These are phyloP conservation scores for Tolypocladium inflatum DNA, from an alignment of 2,329 filamentous ascomycete species.

Conservation along the genomic window DNA sequence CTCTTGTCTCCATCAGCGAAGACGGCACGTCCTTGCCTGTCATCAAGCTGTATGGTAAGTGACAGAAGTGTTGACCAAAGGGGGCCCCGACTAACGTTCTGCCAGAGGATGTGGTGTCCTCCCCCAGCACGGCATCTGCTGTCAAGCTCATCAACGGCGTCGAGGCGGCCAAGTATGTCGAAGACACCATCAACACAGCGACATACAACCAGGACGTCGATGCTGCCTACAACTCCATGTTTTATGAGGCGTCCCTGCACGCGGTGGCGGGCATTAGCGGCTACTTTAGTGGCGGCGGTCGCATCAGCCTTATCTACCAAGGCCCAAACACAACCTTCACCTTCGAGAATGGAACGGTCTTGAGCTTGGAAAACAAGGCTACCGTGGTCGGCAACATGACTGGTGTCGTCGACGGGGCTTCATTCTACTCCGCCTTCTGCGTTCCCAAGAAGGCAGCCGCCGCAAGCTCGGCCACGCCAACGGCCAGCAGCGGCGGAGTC, in stretches of 20 bases:
- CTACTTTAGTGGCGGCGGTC: constrained; percentile 21
- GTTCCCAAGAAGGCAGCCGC: constrained; percentile 4
- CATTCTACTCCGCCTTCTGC: constrained; percentile 25
- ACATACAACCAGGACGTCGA: constrained; percentile 15
- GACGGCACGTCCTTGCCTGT: constrained; percentile 13
- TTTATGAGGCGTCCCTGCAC: constrained; percentile 15
- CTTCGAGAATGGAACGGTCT: constrained; percentile 25
- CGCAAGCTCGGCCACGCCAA: neutral
- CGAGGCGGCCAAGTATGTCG: constrained; percentile 12
- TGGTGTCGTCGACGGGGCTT: constrained; percentile 19
- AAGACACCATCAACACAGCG: constrained; percentile 9
- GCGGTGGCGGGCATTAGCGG: constrained; percentile 12
- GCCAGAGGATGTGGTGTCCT: constrained; percentile 10
- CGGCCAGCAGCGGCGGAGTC: neutral
- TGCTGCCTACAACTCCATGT: constrained; percentile 28
- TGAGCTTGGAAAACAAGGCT: constrained; percentile 20
- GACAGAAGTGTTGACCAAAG: neutral
- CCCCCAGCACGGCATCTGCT: constrained; percentile 8
- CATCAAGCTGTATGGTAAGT: constrained; percentile 12
- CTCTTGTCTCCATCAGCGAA: constrained; percentile 31
- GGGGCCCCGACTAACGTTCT: neutral
- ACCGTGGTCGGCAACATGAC: constrained; percentile 16
- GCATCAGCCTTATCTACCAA: constrained; percentile 14
- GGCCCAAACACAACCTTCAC: constrained; percentile 24
- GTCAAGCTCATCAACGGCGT: constrained; percentile 18